phyloP scores from a whole-genome alignment of 805 yeast species.

The Candida endomychidarum region DNA sequence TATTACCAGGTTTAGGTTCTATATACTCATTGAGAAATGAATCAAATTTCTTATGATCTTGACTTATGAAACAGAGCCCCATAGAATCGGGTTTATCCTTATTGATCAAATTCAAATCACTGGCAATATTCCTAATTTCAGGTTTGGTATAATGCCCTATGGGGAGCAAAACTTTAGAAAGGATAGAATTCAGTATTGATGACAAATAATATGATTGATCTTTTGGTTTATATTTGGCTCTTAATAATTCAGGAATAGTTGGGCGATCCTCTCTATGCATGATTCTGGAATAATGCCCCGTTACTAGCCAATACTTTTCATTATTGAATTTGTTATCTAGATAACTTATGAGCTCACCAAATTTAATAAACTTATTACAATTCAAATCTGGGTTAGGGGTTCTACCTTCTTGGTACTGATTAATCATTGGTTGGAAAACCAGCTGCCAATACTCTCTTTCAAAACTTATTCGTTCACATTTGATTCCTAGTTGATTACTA shows the following conservation, averaged over 20 bases:
- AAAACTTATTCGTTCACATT: slow-evolving; percentile 74
- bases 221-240: slow-evolving; percentile 60
- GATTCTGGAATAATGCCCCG: slow-evolving; percentile 78
- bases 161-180: slow-evolving; percentile 66
- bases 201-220: slow-evolving; percentile 93
- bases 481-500: slow-evolving; percentile 59
- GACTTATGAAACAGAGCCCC: slow-evolving; percentile 89
- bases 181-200: slow-evolving; percentile 48
- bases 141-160: slow-evolving; percentile 78
- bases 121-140: slow-evolving; percentile 68
- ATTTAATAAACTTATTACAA: slow-evolving; percentile 83
- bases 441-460: slow-evolving; percentile 91
- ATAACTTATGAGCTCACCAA: slow-evolving; percentile 71
- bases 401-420: slow-evolving; percentile 62
- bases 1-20: slow-evolving; percentile 70
- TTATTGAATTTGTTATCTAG: slow-evolving; percentile 37
- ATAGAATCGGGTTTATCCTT: slow-evolving; percentile 90
- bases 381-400: slow-evolving; percentile 96
- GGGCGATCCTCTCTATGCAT: slow-evolving; percentile 29
- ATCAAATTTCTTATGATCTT: slow-evolving; percentile 58
- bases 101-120: slow-evolving; percentile 50
- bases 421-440: slow-evolving; percentile 91
- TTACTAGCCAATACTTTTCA: slow-evolving; percentile 76
- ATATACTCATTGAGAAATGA: slow-evolving; percentile 76
- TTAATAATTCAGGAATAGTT: slow-evolving; percentile 46